Evolutionary conservation across 768 basidiomycete species (phyloP), one percentile per base, ranked within the genome.

Genomic region (Inosperma sp.): DNA sequence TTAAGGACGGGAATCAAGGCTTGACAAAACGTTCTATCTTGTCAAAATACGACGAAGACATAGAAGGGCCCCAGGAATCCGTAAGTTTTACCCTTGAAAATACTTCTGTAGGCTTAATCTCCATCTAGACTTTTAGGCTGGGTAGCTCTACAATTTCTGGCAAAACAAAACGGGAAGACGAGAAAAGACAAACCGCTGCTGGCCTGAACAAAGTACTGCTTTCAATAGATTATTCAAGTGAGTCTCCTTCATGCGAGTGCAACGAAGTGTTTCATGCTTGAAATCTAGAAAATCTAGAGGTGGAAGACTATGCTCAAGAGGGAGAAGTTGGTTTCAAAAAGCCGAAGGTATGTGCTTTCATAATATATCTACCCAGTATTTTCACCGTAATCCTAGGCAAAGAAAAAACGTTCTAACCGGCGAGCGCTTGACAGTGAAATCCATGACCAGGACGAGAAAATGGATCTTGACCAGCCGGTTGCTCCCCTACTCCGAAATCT

Each of bases 311-410:
- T 59, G 65, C 91, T 6, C 81, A 91, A 66, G 93, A 92, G 64
- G 93, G 91, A 2, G 94, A 98, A 54, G 72, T 83, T 17, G 93
- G 92, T 3, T 98, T 98, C 72, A 98, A 96, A 74, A 97, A 95
- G 66, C 83, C 83, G 3, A 97, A 93, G 77, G 91, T 85, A 50
- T 27, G 21, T 47, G 40, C 14, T 5, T 33, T 30, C 23, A 19
- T 39, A 14, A 10, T 12, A 52, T 44, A 29, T 33, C 33, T 40
- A 37, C 34, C 42, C 27, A 29, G 52, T 62, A 9, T 55, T 53
- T 5, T 33, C 31, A 10, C 4, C 7, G n/a, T 46, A 39, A 42
- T 35, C 33, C 7, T 60, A 94, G 91, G 90, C 85, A 29, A 99
- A 94, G 74, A 98, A 96, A 79, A 96, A 94, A 66, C 83, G 88